Percentiles rank a stretch among this genome's conserved stretches.
These are phyloP conservation scores for Lepidium aucheri DNA, from an alignment of 345 rosid genomes.

Conservation along the genomic window DNA sequence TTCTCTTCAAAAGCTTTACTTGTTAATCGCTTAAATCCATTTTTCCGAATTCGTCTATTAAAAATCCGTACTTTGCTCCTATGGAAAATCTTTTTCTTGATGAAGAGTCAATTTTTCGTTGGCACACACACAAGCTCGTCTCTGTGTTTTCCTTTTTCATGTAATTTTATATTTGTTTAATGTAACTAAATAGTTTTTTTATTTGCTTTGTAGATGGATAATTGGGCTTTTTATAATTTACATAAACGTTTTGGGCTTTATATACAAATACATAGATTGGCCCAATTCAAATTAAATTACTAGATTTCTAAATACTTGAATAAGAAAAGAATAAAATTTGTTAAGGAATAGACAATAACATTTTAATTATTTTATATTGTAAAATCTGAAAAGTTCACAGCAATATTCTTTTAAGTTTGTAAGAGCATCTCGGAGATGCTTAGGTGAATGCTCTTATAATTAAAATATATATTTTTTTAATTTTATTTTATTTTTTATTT, in stretches of 20 bases:
- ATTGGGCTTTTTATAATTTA: not conserved
- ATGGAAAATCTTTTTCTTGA: not conserved
- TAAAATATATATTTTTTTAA: too few species aligned
- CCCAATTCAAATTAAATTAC: too few species aligned
- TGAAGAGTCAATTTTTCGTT: slow-evolving; percentile 12
- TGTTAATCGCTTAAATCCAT: not conserved
- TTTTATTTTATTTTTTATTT: too few species aligned
- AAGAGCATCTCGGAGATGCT: too few species aligned
- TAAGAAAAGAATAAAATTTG: too few species aligned
- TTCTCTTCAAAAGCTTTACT: not conserved
- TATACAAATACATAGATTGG: not conserved
- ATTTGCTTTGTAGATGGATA: not conserved
- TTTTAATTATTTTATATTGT: too few species aligned
- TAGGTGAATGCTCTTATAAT: too few species aligned
- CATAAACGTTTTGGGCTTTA: not conserved
- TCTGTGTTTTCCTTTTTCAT: not conserved
- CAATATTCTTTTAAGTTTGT: too few species aligned
- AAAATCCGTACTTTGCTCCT: too few species aligned
- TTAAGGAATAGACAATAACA: too few species aligned
- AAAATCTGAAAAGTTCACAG: too few species aligned
- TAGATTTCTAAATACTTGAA: too few species aligned
- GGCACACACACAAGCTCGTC: slow-evolving; percentile 4
- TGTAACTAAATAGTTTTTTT: not conserved
- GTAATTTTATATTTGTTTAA: not conserved
- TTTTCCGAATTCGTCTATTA: not conserved